Percentiles rank a stretch among this genome's conserved stretches.
Evolutionary conservation across 176 grass and related monocot species (phyloP).

Genomic region (Paspalum notatum): DNA sequence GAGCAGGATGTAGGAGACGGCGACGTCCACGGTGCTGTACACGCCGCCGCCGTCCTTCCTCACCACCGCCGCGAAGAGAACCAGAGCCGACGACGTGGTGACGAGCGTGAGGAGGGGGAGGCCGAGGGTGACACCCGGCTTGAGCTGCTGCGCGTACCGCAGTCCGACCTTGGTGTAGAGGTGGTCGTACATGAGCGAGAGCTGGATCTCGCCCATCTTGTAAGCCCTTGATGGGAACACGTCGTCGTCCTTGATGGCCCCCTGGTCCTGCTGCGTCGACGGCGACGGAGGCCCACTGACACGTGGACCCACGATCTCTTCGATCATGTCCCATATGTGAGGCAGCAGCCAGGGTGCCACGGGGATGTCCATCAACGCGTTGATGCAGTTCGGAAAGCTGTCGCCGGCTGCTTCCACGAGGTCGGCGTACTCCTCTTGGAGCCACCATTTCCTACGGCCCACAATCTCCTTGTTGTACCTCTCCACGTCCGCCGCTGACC

Average conservation of each 20-base stretch:
- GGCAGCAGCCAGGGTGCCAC: neutral
- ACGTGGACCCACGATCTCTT: neutral
- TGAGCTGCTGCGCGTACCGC: neutral
- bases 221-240: slow-evolving; percentile 15
- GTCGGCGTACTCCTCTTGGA: neutral
- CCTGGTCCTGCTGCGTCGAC: too few species aligned
- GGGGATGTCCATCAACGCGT: slow-evolving; percentile 13
- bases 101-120: neutral
- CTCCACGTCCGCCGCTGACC: neutral
- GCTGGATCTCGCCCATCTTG: slow-evolving; percentile 51
- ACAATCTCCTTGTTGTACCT: slow-evolving; percentile 14
- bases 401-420: slow-evolving; percentile 9
- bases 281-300: too few species aligned
- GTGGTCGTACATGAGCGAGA: slow-evolving; percentile 48
- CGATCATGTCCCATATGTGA: neutral
- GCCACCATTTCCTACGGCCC: neutral
- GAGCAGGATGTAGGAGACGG: slow-evolving; percentile 49
- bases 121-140: neutral
- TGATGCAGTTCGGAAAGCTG: slow-evolving; percentile 5
- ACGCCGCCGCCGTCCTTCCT: neutral
- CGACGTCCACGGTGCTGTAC: slow-evolving; percentile 34
- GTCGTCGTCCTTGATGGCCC: neutral
- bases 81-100: neutral
- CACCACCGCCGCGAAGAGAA: neutral
- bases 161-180: slow-evolving; percentile 49